A percentile compares a stretch with the other conserved stretches of the same genome.
Evolutionary conservation across 139 green algal genomes (phyloP).

Genomic region (Pycnococcus provasolii): DNA sequence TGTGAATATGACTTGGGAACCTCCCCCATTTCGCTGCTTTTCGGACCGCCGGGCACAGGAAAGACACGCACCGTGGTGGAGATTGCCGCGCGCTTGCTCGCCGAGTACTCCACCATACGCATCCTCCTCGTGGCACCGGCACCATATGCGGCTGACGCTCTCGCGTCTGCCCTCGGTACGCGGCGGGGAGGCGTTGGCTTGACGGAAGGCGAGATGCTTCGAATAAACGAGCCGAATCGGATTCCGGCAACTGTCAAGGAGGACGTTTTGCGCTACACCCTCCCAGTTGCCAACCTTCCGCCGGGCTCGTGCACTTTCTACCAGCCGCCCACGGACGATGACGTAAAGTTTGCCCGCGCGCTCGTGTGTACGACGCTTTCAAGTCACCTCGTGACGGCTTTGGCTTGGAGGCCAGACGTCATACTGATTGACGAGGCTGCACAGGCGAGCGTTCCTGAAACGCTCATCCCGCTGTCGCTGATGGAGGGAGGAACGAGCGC

Average conservation of each 20-base stretch:
- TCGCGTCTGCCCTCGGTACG: slow-evolving; percentile 7
- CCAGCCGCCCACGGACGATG: no score
- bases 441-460: slow-evolving; percentile 43
- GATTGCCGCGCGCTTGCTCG: slow-evolving; percentile 25
- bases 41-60: slow-evolving; percentile 56
- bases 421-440: slow-evolving; percentile 57
- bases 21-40: slow-evolving; percentile 26
- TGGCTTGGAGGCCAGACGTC: no score
- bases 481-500: slow-evolving; percentile 3
- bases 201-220: slow-evolving; percentile 28
- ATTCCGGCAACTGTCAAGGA: slow-evolving; percentile 34
- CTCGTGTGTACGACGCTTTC: no score
- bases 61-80: slow-evolving; percentile 65
- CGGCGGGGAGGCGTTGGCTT: background rate
- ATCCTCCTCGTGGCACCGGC: slow-evolving; percentile 41
- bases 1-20: no score
- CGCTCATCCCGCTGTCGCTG: slow-evolving; percentile 49
- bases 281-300: no score
- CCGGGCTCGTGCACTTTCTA: no score
- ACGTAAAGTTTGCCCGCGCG: no score
- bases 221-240: slow-evolving; percentile 43
- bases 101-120: slow-evolving; percentile 12
- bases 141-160: slow-evolving; percentile 46
- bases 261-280: slow-evolving; percentile 29
- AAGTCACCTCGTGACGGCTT: no score